These are phyloP conservation scores for Phaffomyces opuntiae DNA, from an alignment of 805 yeast genomes.

Conservation along the genomic window DNA sequence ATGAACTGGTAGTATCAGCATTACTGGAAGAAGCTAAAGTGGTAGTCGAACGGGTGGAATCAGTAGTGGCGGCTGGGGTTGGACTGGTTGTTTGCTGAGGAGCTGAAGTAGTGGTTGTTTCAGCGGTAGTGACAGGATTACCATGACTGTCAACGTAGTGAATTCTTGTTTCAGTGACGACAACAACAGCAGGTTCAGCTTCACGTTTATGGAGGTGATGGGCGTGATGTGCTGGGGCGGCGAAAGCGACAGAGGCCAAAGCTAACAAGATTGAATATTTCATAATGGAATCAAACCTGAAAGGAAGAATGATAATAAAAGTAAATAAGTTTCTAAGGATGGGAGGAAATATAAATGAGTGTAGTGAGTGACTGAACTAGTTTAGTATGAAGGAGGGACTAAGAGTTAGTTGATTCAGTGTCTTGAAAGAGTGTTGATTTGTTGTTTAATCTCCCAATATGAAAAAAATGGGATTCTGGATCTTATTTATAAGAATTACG, in stretches of 20 bases:
- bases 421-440: too few relatives aligned
- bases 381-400: slow-evolving; percentile 5
- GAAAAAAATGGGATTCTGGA: too few relatives aligned
- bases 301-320: neutral
- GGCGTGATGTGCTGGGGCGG: slow-evolving; percentile 30
- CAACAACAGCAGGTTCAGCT: slow-evolving; percentile 27
- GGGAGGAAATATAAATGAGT: neutral
- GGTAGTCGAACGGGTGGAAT: slow-evolving; percentile 10
- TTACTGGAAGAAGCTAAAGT: neutral
- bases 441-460: too few relatives aligned
- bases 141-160: slow-evolving; percentile 29
- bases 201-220: slow-evolving; percentile 40
- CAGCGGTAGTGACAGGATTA: slow-evolving; percentile 15
- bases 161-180: slow-evolving; percentile 27
- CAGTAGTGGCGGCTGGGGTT: slow-evolving; percentile 9
- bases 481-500: neutral
- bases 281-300: slow-evolving; percentile 4
- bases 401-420: neutral
- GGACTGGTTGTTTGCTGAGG: slow-evolving; percentile 5
- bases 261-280: slow-evolving; percentile 23
- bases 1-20: neutral
- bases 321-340: too few relatives aligned
- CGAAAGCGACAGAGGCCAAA: slow-evolving; percentile 20
- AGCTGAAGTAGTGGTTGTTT: neutral
- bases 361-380: too few relatives aligned